phyloP scores from a whole-genome alignment of 768 basidiomycete genomes.

The Collybiopsis confluens region DNA sequence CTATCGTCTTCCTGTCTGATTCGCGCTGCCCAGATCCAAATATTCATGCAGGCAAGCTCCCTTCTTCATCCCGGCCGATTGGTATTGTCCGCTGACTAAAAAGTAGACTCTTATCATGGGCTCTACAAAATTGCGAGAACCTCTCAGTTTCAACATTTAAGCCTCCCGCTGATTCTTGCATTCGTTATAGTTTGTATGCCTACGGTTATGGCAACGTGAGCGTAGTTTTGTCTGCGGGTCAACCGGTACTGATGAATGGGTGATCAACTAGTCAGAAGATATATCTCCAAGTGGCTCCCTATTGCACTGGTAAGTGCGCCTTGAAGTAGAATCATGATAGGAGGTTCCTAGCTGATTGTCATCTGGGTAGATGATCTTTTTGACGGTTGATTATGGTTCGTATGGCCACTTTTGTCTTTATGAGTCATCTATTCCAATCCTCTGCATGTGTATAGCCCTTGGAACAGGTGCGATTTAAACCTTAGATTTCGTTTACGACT shows the following conservation, averaged over 20 bases:
- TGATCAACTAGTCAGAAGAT: not conserved
- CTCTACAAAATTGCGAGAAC: not conserved
- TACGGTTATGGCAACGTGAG: constrained; percentile 5
- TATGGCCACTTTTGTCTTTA: not conserved
- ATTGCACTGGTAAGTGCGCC: constrained; percentile 5
- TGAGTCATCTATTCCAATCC: not conserved
- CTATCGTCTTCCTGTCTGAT: not conserved
- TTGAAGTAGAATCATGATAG: not conserved
- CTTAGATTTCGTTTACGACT: too few relatives aligned
- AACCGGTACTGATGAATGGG: too few relatives aligned
- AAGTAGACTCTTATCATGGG: constrained; percentile 1
- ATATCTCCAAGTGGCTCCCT: not conserved
- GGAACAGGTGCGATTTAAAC: not conserved
- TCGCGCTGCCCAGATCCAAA: constrained; percentile 2
- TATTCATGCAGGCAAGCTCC: constrained; percentile 2
- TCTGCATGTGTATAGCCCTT: not conserved
- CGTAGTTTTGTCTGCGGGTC: too few relatives aligned
- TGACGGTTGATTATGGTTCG: not conserved
- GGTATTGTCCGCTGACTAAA: too few relatives aligned
- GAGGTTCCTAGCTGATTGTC: not conserved
- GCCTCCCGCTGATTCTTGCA: not conserved
- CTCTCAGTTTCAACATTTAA: not conserved
- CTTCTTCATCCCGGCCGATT: too few relatives aligned
- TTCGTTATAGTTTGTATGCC: not conserved
- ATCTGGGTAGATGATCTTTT: not conserved